These are phyloP conservation scores for Schwanniomyces etchellsii DNA, from an alignment of 1,139 yeast species.

Conservation along the genomic window DNA sequence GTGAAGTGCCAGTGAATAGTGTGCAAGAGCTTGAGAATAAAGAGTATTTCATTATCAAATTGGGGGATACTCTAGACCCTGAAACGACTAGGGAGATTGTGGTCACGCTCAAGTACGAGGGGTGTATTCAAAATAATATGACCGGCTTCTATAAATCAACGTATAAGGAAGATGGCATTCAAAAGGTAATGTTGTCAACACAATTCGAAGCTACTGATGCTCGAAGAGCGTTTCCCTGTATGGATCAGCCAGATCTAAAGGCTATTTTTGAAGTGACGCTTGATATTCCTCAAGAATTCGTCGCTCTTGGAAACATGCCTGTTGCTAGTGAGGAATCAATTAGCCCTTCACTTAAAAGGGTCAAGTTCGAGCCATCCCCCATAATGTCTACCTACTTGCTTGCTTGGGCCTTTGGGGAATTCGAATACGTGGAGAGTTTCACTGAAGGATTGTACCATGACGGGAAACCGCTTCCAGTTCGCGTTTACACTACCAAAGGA, in stretches of 20 bases:
- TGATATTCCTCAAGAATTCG: constrained; percentile 49
- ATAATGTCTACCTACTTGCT: constrained; percentile 70
- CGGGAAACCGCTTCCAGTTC: constrained; percentile 62
- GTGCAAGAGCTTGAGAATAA: constrained; percentile 16
- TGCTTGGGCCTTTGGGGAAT: constrained; percentile 76
- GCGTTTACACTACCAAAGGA: constrained; percentile 72
- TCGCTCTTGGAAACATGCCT: constrained; percentile 75
- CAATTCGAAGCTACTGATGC: constrained; percentile 88
- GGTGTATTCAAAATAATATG: constrained; percentile 53
- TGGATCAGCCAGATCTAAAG: constrained; percentile 67
- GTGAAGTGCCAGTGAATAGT: constrained; percentile 10
- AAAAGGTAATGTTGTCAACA: constrained; percentile 66
- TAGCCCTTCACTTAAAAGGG: constrained; percentile 13
- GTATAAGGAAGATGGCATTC: constrained; percentile 55
- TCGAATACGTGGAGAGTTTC: constrained; percentile 61
- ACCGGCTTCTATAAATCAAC: constrained; percentile 79
- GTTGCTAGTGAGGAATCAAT: constrained; percentile 16
- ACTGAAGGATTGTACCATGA: constrained; percentile 21
- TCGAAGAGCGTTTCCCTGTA: constrained; percentile 78
- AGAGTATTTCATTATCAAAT: constrained; percentile 24
- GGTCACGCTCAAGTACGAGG: constrained; percentile 38
- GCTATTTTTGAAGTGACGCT: constrained; percentile 65
- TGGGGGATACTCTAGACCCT: constrained; percentile 8
- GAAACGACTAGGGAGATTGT: constrained; percentile 10
- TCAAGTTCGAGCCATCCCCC: constrained; percentile 49